Evolutionary conservation across 139 green algal species (phyloP).

Genomic region (Chlorella sp.): DNA sequence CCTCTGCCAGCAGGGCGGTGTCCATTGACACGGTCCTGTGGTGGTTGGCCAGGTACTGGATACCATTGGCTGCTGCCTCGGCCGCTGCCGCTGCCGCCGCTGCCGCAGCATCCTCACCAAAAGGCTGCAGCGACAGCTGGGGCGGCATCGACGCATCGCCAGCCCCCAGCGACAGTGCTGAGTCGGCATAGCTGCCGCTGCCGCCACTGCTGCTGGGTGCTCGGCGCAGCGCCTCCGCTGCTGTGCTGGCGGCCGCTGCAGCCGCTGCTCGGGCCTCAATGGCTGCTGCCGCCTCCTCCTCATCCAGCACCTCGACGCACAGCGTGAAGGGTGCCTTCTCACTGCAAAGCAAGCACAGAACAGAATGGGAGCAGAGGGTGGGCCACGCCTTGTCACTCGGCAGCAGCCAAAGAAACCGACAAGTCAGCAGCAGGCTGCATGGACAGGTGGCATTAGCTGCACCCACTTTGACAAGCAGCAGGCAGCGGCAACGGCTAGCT

Average conservation of each 20-base stretch:
- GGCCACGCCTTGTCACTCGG: not conserved
- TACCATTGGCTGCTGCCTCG: constrained; percentile 35
- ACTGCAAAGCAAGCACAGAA: constrained; percentile 15
- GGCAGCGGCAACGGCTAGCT: too few species aligned
- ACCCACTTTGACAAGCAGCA: too few species aligned
- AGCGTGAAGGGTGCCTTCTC: constrained; percentile 90
- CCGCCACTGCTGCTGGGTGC: not conserved
- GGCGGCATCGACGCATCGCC: not conserved
- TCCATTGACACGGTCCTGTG: constrained; percentile 37
- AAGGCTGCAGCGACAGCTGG: not conserved
- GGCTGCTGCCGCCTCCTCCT: constrained; percentile 21
- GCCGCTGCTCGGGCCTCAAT: constrained; percentile 7
- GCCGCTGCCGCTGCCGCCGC: constrained; percentile 9
- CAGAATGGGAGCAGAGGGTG: not conserved
- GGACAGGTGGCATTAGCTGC: too few species aligned
- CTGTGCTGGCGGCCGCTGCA: not conserved
- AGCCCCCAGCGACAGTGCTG: constrained; percentile 12
- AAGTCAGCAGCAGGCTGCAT: too few species aligned
- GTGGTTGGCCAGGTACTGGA: constrained; percentile 41
- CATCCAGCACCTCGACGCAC: constrained; percentile 80
- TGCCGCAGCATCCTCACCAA: not conserved
- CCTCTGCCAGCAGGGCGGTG: not conserved
- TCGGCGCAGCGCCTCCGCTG: not conserved
- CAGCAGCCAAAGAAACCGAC: not conserved
- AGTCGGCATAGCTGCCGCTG: constrained; percentile 5